A percentile compares a stretch with the other conserved stretches of the same genome.
Conservation (phyloP, 2,329 filamentous ascomycete genomes). For the Trichoderma polysporum region DNA sequence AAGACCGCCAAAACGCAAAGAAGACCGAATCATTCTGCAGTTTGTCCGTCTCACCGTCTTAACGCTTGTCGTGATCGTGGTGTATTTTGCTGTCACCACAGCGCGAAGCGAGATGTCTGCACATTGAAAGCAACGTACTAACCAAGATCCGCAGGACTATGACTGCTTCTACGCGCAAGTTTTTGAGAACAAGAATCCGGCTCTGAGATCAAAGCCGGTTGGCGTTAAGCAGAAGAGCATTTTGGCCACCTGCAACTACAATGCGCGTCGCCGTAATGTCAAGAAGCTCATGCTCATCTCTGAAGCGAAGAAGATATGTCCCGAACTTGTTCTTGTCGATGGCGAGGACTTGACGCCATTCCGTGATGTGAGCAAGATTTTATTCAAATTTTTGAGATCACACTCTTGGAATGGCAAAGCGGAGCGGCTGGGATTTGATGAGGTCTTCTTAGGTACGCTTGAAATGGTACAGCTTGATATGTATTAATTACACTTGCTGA, state of each 20-base stretch:
- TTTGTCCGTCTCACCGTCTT: constrained; percentile 59
- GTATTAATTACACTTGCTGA: background rate
- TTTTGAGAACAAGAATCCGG: constrained; percentile 76
- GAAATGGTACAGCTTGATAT: background rate
- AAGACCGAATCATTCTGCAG: constrained; percentile 73
- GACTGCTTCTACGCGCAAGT: constrained; percentile 96
- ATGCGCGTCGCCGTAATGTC: constrained; percentile 70
- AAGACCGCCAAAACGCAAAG: constrained; percentile 47
- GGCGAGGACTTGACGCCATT: constrained; percentile 86
- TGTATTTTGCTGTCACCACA: too few relatives aligned
- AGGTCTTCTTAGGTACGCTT: constrained; percentile 59
- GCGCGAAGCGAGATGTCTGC: background rate
- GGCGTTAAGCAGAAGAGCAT: constrained; percentile 94
- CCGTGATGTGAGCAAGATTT: constrained; percentile 77
- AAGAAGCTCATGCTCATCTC: constrained; percentile 82
- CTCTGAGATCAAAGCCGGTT: constrained; percentile 69
- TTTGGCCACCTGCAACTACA: constrained; percentile 91
- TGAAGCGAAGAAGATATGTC: constrained; percentile 77
- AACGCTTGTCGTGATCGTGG: background rate
- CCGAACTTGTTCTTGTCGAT: constrained; percentile 79
- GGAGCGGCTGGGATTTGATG: constrained; percentile 86
- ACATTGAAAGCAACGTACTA: constrained; percentile 5
- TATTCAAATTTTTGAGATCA: constrained; percentile 70
- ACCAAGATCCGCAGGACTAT: constrained; percentile 56
- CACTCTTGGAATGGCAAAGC: constrained; percentile 77